phyloP scores from a whole-genome alignment of 2,329 filamentous ascomycete genomes.

The Aureobasidium subglaciale region DNA sequence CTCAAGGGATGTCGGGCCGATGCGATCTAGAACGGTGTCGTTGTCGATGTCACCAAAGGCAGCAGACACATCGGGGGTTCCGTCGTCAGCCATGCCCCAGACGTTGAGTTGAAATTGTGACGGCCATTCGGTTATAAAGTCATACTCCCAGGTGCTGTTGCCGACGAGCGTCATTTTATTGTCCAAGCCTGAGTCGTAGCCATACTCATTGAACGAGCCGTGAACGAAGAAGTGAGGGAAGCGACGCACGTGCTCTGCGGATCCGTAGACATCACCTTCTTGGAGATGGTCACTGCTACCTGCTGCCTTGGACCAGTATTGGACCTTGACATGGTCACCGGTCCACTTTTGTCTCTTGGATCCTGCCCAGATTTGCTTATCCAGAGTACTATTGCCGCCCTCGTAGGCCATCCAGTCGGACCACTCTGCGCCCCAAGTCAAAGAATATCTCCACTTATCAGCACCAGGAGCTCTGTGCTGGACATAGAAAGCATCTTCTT shows the following conservation, averaged over 20 bases:
- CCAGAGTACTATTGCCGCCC: constrained; percentile 45
- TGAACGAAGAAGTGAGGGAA: constrained; percentile 59
- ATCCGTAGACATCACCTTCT: constrained; percentile 48
- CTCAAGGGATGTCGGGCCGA: constrained; percentile 53
- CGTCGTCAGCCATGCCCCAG: constrained; percentile 60
- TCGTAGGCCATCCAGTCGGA: constrained; percentile 52
- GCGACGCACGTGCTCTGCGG: constrained; percentile 37
- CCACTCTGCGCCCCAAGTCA: constrained; percentile 54
- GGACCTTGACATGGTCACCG: constrained; percentile 55
- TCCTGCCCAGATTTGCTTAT: constrained; percentile 51
- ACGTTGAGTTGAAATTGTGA: constrained; percentile 56
- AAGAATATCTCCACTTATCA: constrained; percentile 55
- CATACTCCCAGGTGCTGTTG: constrained; percentile 49
- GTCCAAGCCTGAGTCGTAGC: constrained; percentile 54
- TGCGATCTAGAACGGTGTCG: constrained; percentile 54
- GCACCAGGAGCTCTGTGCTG: constrained; percentile 55
- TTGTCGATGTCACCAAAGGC: constrained; percentile 58
- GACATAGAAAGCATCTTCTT: constrained; percentile 36
- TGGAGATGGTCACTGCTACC: constrained; percentile 56
- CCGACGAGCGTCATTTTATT: constrained; percentile 46
- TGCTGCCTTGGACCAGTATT: constrained; percentile 55
- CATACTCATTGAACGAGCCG: constrained; percentile 57
- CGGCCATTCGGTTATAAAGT: constrained; percentile 60
- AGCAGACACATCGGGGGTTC: constrained; percentile 53
- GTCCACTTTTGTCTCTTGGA: constrained; percentile 50